Conservation (phyloP, 129 eudicot genomes). For the Saposhnikovia divaricata region DNA sequence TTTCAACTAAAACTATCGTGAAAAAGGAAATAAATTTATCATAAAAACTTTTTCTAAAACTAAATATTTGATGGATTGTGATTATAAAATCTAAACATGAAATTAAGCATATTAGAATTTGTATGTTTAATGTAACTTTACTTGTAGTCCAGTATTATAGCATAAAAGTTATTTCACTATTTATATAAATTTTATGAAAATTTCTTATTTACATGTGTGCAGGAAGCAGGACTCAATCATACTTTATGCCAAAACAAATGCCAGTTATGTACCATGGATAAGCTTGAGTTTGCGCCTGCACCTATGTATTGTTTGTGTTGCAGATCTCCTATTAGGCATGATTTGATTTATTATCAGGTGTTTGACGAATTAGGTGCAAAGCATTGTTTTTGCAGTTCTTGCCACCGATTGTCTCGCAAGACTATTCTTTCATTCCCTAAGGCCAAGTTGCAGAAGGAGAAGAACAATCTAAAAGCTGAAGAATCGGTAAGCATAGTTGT, state of each 20-base stretch:
- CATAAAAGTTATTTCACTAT: not conserved
- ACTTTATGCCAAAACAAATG: conserved; percentile 41
- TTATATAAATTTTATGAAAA: not conserved
- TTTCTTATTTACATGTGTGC: not conserved
- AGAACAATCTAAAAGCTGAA: conserved; percentile 35
- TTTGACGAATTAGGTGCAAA: conserved; percentile 28
- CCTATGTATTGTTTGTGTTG: conserved; percentile 70
- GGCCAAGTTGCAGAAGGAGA: conserved; percentile 33
- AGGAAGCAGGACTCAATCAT: conserved; percentile 30
- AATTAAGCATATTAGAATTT: not conserved
- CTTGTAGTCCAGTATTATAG: not conserved
- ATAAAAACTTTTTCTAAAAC: not conserved
- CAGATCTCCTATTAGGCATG: conserved; percentile 38
- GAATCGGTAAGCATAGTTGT: conserved; percentile 49
- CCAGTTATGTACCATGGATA: conserved; percentile 53
- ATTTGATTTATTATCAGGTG: conserved; percentile 38
- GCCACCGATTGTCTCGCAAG: conserved; percentile 47
- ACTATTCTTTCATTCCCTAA: conserved; percentile 39
- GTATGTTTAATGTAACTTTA: not conserved
- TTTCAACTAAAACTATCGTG: not conserved
- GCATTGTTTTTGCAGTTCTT: conserved; percentile 44
- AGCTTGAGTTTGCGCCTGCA: conserved; percentile 48
- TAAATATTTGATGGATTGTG: not conserved
- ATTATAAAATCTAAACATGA: not conserved
- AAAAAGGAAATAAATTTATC: not conserved